Percentiles rank a stretch among this genome's conserved stretches.
phyloP scores from a whole-genome alignment of 257 asterid species.

The Lithospermum erythrorhizon region DNA sequence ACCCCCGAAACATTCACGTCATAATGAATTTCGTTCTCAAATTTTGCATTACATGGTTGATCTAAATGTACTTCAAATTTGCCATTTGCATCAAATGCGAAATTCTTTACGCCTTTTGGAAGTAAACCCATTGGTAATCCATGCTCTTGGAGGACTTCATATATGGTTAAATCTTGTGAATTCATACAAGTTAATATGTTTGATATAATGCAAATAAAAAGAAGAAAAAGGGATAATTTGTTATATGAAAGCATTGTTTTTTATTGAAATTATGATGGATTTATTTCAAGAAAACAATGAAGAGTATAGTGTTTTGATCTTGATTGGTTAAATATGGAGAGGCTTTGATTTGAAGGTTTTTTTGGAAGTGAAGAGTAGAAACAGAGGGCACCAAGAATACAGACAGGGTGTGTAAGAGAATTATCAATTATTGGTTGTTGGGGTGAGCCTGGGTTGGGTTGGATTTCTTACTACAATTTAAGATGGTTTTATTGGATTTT shows the following conservation, averaged over 20 bases:
- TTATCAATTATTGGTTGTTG: constrained; percentile 45
- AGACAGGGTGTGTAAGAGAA: constrained; percentile 29
- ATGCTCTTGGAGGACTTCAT: constrained; percentile 48
- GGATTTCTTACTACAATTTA: too few species aligned
- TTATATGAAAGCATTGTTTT: constrained; percentile 23
- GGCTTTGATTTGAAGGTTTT: background rate
- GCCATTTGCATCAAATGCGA: constrained; percentile 54
- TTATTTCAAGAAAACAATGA: background rate
- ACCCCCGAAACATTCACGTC: constrained; percentile 58
- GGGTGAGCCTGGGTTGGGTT: constrained; percentile 11
- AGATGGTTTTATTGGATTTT: too few species aligned
- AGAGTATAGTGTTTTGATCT: background rate
- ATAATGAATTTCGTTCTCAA: constrained; percentile 77
- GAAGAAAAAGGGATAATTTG: constrained; percentile 12
- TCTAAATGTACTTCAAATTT: constrained; percentile 61
- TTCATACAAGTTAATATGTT: background rate
- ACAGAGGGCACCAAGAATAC: constrained; percentile 37
- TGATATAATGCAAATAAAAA: constrained; percentile 6
- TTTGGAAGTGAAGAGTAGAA: background rate
- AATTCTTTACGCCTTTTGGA: constrained; percentile 72
- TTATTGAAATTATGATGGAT: background rate
- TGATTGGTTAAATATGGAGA: background rate
- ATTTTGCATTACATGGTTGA: constrained; percentile 74
- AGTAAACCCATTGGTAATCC: constrained; percentile 83
- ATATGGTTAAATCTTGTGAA: constrained; percentile 26